phyloP scores from a whole-genome alignment of 139 green algal genomes.

The Ettlia oleoabundans region DNA sequence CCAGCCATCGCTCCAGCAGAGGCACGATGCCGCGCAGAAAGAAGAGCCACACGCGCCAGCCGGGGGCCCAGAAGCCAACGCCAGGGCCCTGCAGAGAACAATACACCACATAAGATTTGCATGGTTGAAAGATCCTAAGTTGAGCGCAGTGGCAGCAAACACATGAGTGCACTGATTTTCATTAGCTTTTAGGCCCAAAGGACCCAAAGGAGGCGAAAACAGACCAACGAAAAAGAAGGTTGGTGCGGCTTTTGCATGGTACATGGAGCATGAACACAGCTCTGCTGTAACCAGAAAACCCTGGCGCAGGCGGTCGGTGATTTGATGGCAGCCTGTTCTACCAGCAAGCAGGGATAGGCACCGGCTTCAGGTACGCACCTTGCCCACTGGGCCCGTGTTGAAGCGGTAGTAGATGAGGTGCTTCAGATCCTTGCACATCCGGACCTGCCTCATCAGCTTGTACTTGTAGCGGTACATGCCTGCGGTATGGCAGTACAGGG shows the following conservation, averaged over 20 bases:
- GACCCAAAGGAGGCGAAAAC: no score
- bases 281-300: no score
- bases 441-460: conserved; percentile 98
- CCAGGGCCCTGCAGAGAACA: conserved; percentile 93
- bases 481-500: no score
- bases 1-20: conserved; percentile 98
- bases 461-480: conserved; percentile 99
- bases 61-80: conserved; percentile 99
- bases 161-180: no score
- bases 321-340: no score
- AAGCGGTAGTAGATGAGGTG: conserved; percentile 99
- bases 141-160: not conserved
- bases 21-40: conserved; percentile 98
- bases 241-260: no score
- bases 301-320: no score
- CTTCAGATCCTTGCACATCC: conserved; percentile 99
- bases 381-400: conserved; percentile 98
- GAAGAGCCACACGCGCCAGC: conserved; percentile 99
- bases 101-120: not conserved
- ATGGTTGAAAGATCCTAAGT: not conserved
- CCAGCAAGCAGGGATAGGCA: no score
- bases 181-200: no score
- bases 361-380: no score
- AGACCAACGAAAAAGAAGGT: no score
- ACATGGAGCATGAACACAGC: no score